Evolutionary conservation across 1,139 yeast species (phyloP).

Genomic region (Sugiyamaella novakii): DNA sequence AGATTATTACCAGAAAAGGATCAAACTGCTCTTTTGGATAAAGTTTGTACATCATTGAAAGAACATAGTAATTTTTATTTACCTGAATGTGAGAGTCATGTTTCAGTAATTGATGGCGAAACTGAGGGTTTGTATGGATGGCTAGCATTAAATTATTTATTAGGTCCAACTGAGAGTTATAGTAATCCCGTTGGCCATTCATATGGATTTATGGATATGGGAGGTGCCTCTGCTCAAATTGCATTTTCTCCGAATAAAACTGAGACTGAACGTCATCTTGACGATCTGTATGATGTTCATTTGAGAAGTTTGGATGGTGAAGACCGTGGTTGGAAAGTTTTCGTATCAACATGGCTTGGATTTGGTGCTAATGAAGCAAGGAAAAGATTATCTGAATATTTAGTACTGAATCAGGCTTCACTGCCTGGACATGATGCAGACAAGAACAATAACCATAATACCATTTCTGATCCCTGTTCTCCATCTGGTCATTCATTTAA

Average conservation of each 20-base stretch:
- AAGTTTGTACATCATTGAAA: constrained; percentile 56
- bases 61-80: constrained; percentile 58
- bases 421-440: constrained; percentile 7
- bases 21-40: constrained; percentile 53
- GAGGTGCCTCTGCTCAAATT: constrained; percentile 81
- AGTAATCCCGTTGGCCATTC: constrained; percentile 48
- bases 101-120: constrained; percentile 72
- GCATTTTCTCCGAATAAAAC: constrained; percentile 68
- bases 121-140: constrained; percentile 80
- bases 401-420: constrained; percentile 26
- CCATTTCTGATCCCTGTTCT: constrained; percentile 60
- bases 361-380: constrained; percentile 79
- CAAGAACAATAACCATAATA: constrained; percentile 22
- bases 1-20: constrained; percentile 61
- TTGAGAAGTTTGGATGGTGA: constrained; percentile 48
- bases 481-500: constrained; percentile 47
- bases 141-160: constrained; percentile 70
- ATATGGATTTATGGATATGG: constrained; percentile 76
- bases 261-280: constrained; percentile 56
- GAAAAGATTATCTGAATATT: constrained; percentile 48
- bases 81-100: constrained; percentile 53
- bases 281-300: constrained; percentile 55
- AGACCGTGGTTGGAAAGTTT: constrained; percentile 53
- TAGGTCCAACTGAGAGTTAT: constrained; percentile 45
- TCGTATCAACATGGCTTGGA: constrained; percentile 75